Evolutionary conservation across 495 filamentous ascomycete genomes (phyloP), one percentile per base, ranked within the genome.

Genomic region (Bathelium albidoporum): DNA sequence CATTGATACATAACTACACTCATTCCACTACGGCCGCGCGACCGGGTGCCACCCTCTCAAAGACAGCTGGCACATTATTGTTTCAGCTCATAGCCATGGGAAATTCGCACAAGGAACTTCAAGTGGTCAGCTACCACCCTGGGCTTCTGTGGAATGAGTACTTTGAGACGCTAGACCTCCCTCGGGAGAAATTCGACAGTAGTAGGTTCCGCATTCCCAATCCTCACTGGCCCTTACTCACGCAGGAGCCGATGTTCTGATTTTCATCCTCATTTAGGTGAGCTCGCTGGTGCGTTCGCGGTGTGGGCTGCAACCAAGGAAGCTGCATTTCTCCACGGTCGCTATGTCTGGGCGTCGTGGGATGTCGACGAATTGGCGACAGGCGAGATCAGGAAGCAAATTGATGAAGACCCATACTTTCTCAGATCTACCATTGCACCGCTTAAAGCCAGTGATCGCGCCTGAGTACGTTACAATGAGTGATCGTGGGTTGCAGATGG

Each of bases 341-440:
- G 59, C 22, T 64, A 41, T 34, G 65, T 64, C 43, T 67, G 65
- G 65, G 65, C 62, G 24, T 59, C 63, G 28, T 67, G 58, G 62
- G 65, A 67, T 55, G 65, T 67, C 29, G 62, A 67, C 29, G 65
- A 67, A 59, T 32, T 75, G 29, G 67, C 73, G 41, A 70, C 68
- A 7, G 63, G 65, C 24, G 70, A 69, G 12, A 62, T 67, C 62
- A 69, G 64, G 62, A 66, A 68, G 32, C 62, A 64, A 45, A 32
- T 66, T 41, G 43, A 52, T 61, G 52, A 60, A n/a, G 55, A 66
- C 18, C 53, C 34, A 26, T 31, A 32, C 26, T 66, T 63, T 32
- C 31, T 66, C 10, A 63, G 49, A 55, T 55, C 49, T 55, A 55
- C 49, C 16, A 29, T 55, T 55, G 49, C 49, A 16, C 49, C 49